These are phyloP conservation scores for Cymbopogon flexuosus DNA, from an alignment of 202 grass and related monocot genomes.

Conservation along the genomic window DNA sequence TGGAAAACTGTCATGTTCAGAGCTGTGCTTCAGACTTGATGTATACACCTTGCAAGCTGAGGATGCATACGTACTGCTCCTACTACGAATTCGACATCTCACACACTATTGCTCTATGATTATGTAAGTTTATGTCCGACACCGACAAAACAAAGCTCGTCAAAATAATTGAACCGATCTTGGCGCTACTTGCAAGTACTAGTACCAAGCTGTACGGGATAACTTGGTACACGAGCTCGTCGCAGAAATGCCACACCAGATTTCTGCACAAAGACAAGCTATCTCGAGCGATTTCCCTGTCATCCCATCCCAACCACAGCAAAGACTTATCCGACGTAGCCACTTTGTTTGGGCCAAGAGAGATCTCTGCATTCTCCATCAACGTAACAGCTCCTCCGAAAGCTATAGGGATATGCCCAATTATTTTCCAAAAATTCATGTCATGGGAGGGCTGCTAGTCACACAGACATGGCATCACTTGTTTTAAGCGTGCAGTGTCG, in stretches of 20 bases:
- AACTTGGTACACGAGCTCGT: constrained; percentile 4
- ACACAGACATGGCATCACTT: neutral
- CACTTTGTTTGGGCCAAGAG: neutral
- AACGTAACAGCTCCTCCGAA: neutral
- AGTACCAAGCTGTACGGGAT: neutral
- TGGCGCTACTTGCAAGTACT: neutral
- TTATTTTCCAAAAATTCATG: neutral
- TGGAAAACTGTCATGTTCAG: neutral
- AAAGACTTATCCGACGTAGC: constrained; percentile 8
- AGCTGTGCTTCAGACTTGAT: neutral
- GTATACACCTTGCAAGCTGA: neutral
- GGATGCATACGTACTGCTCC: neutral
- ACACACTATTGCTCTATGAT: no score
- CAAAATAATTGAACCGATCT: constrained; percentile 23
- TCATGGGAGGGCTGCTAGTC: neutral
- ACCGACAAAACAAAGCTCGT: constrained; percentile 23
- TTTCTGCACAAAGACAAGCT: constrained; percentile 3
- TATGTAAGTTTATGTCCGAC: neutral
- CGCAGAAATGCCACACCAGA: neutral
- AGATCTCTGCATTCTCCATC: neutral
- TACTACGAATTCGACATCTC: neutral
- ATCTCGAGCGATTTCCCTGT: constrained; percentile 31
- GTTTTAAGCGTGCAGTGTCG: constrained; percentile 11
- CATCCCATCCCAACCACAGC: constrained; percentile 33
- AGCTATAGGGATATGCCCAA: neutral